phyloP scores from a whole-genome alignment of 2,329 filamentous ascomycete species.

The Aspergillus pseudoglaucus region DNA sequence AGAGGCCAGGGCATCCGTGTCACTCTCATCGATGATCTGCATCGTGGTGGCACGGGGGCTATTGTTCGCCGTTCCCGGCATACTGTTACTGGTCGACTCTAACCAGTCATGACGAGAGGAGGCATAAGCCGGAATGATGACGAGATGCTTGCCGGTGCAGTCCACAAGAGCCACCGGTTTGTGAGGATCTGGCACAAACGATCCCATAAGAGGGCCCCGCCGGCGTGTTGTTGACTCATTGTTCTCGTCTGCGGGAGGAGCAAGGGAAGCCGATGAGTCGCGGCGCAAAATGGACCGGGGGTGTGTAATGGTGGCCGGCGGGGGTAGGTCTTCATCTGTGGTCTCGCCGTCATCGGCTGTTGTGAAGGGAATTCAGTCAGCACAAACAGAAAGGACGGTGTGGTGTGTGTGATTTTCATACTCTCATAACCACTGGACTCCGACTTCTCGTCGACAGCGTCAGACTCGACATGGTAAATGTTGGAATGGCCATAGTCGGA shows the following conservation, averaged over 20 bases:
- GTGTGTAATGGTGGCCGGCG: constrained; percentile 42
- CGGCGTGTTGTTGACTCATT: constrained; percentile 28
- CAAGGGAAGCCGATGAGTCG: constrained; percentile 40
- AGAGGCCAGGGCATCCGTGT: constrained; percentile 37
- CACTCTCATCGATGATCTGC: constrained; percentile 39
- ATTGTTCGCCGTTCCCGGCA: constrained; percentile 37
- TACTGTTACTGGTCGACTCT: constrained; percentile 36
- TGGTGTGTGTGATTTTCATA: constrained; percentile 36
- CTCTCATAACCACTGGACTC: constrained; percentile 53
- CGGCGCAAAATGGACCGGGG: constrained; percentile 46
- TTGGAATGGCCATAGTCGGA: constrained; percentile 36
- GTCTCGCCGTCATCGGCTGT: constrained; percentile 55
- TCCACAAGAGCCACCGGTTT: constrained; percentile 45
- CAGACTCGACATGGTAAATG: constrained; percentile 42
- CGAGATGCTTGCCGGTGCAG: constrained; percentile 42
- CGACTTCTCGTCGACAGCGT: constrained; percentile 30
- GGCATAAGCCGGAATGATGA: constrained; percentile 43
- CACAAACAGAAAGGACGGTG: constrained; percentile 21
- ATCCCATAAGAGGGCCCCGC: constrained; percentile 42
- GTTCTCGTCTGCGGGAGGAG: constrained; percentile 36
- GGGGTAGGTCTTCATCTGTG: constrained; percentile 52
- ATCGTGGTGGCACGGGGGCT: constrained; percentile 36
- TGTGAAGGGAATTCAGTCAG: constrained; percentile 35
- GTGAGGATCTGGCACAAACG: constrained; percentile 42
- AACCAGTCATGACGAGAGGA: constrained; percentile 42